A percentile compares a stretch with the other conserved stretches of the same genome.
Conservation (phyloP, 148 eudicot genomes). For the Camellia granthamiana region DNA sequence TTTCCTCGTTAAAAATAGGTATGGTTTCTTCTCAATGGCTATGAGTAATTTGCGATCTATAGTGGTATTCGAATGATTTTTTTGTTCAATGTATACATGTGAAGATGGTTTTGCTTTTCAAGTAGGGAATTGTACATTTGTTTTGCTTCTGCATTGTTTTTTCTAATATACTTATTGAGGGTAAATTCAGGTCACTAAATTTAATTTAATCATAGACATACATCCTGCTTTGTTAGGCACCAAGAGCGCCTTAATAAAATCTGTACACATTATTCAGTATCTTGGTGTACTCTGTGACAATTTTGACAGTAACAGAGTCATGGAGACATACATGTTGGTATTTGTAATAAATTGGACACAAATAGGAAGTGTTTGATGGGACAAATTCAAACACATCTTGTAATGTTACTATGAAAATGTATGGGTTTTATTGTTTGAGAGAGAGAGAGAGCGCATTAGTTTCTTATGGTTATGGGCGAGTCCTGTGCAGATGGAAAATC, state of each 20-base stretch:
- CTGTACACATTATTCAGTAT: background rate
- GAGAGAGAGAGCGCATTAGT: background rate
- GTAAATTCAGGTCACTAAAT: background rate
- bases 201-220: background rate
- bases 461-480: background rate
- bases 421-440: too few relatives aligned
- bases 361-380: background rate
- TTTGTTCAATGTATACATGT: background rate
- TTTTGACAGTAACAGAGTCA: background rate
- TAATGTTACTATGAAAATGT: background rate
- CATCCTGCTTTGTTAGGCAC: background rate
- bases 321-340: background rate
- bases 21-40: constrained; percentile 10
- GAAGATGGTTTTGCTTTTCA: background rate
- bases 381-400: background rate
- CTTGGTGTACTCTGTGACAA: background rate
- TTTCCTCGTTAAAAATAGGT: constrained; percentile 83
- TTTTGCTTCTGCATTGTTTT: background rate
- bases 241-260: background rate
- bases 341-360: background rate
- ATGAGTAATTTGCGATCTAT: background rate
- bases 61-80: background rate
- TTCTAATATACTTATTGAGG: background rate
- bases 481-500: background rate
- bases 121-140: background rate